phyloP scores from a whole-genome alignment of 2,329 filamentous ascomycete species.

The Colletotrichum sublineola region DNA sequence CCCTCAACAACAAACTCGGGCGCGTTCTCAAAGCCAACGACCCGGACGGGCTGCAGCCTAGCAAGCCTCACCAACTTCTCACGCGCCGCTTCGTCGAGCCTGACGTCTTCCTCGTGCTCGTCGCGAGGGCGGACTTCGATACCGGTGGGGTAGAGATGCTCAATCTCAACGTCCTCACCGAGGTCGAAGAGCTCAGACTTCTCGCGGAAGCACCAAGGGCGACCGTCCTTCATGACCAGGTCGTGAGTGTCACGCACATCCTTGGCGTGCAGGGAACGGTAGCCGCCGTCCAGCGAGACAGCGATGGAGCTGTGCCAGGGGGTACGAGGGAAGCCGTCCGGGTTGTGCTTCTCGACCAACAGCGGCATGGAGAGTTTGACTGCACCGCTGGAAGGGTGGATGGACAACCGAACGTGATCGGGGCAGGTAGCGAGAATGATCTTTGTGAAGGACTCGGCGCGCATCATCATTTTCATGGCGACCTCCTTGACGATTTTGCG shows the following conservation, averaged over 20 bases:
- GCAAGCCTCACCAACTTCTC: conserved; percentile 34
- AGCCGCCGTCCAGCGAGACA: conserved; percentile 50
- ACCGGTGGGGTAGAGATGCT: conserved; percentile 43
- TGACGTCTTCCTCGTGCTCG: not conserved
- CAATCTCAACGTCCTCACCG: conserved; percentile 41
- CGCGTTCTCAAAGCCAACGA: conserved; percentile 28
- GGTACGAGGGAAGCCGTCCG: conserved; percentile 44
- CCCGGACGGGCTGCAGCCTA: conserved; percentile 26
- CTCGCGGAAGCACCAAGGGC: conserved; percentile 53
- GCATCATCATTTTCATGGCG: conserved; percentile 43
- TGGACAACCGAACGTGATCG: conserved; percentile 43
- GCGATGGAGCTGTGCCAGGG: conserved; percentile 54
- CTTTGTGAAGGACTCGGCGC: conserved; percentile 42
- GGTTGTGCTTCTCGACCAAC: conserved; percentile 44
- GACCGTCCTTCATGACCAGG: conserved; percentile 50
- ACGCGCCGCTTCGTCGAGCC: conserved; percentile 14
- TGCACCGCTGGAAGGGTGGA: conserved; percentile 42
- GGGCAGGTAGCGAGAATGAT: conserved; percentile 41
- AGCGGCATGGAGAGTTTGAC: conserved; percentile 44
- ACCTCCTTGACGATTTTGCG: conserved; percentile 42
- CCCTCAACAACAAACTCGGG: conserved; percentile 1
- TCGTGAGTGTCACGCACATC: conserved; percentile 48
- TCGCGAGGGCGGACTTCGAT: conserved; percentile 31
- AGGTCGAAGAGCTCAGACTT: conserved; percentile 48
- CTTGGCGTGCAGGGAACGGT: conserved; percentile 43